These are phyloP conservation scores for Scolecobasidium constrictum DNA, from an alignment of 2,329 filamentous ascomycete genomes.

Conservation along the genomic window DNA sequence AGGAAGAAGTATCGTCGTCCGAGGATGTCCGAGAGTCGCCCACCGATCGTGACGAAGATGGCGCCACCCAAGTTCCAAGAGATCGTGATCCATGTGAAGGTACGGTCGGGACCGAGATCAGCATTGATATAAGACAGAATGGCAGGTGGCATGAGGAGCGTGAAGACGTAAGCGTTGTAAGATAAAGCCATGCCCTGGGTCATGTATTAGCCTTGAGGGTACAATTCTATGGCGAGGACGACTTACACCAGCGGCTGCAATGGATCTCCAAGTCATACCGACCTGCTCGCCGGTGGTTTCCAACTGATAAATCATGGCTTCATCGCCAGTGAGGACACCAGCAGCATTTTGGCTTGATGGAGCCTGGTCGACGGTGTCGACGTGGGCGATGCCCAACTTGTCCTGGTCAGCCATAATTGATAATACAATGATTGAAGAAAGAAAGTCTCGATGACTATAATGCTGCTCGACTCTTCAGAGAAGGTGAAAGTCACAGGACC, in stretches of 20 bases:
- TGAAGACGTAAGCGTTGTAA: conserved; percentile 24
- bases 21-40: conserved; percentile 29
- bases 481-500: too few relatives aligned
- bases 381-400: not conserved
- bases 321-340: not conserved
- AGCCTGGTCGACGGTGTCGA: not conserved
- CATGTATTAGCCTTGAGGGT: too few relatives aligned
- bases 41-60: conserved; percentile 20
- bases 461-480: too few relatives aligned
- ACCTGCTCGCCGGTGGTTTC: not conserved
- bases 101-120: conserved; percentile 20
- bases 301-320: not conserved
- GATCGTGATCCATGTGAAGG: conserved; percentile 23
- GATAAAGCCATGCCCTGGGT: conserved; percentile 21
- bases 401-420: too few relatives aligned
- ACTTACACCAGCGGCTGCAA: not conserved
- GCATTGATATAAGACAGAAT: conserved; percentile 22
- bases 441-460: too few relatives aligned
- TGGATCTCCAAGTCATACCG: not conserved
- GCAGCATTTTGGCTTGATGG: too few relatives aligned
- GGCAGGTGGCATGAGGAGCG: conserved; percentile 20
- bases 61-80: conserved; percentile 23
- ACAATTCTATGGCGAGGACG: too few relatives aligned
- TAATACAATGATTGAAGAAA: too few relatives aligned
- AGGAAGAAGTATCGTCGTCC: conserved; percentile 23